Base-by-base conservation (phyloP, 257 asterid genomes). In the Verbascum thapsus region DNA sequence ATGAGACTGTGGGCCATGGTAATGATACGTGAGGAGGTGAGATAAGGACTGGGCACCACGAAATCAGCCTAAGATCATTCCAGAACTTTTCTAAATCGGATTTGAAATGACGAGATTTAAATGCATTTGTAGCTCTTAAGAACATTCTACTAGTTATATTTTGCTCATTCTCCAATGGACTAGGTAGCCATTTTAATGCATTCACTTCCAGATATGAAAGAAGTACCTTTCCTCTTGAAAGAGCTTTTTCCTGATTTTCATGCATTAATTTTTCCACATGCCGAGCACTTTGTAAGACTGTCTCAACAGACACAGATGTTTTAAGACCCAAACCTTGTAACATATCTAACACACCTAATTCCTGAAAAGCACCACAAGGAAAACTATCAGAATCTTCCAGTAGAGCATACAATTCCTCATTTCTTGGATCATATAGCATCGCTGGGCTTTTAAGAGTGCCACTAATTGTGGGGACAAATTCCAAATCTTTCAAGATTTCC, bases 1-100 rank as follows among this genome's bases (percentile, higher is more conserved):
- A 84, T 16, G 92, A 84, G 64, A 82, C 87, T 10, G 80, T 70
- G 72, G 98, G 96, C 98, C 98, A 91, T 53, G 98, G 98, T 60
- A 91, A 75, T 48, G 85, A 81, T 57, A 65, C 64, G 52, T 84
- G 79, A 8, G 98, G 95, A 71, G 95, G 82, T 64, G 83, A 80
- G 67, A 74, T 74, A 72, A 85, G 85, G 57, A 86, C 98, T 5
- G 98, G 98, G 79, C 98, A 91, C 98, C 98, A 91, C 60, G 90
- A 84, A 76, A 91, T 80, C 70, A 91, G 70, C 72, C 85, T 80
- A 50, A 91, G 90, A 68, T 88, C 98, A 80, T 78, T 88, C 98
- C 98, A 91, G 80, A 91, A 84, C 76, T 80, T 88, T 41, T 85
- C 96, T 30, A 86, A 56, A 74, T 91, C 96, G 38, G 92, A 78